phyloP scores from a whole-genome alignment of 768 basidiomycete species.

The Leucogyrophana mollusca region DNA sequence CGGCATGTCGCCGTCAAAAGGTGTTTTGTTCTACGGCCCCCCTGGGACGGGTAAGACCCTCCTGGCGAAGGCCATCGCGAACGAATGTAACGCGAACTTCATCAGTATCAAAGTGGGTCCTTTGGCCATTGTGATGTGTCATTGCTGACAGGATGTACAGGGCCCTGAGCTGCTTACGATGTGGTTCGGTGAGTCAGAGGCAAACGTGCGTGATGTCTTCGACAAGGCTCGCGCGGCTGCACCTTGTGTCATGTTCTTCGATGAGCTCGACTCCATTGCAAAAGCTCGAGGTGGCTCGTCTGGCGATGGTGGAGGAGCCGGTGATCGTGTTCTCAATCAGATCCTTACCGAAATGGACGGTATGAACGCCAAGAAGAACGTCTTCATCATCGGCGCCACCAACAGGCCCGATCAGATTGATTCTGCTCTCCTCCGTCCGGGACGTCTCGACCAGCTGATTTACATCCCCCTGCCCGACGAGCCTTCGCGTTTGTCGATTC shows the following conservation, averaged over 20 bases:
- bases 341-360: conserved; percentile 99
- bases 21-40: conserved; percentile 99
- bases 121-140: neutral
- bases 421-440: conserved; percentile 89
- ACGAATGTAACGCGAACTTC: conserved; percentile 99
- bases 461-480: conserved; percentile 99
- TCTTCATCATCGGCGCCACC: conserved; percentile 97
- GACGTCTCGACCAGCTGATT: conserved; percentile 98
- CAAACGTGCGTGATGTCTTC: conserved; percentile 98
- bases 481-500: conserved; percentile 84
- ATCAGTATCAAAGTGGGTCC: conserved; percentile 88
- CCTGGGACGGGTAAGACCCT: conserved; percentile 99
- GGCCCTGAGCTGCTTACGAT: conserved; percentile 98
- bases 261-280: conserved; percentile 98
- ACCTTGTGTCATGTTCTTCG: conserved; percentile 99
- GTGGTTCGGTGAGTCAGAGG: conserved; percentile 99
- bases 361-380: conserved; percentile 98
- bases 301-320: conserved; percentile 94
- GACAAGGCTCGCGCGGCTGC: conserved; percentile 99
- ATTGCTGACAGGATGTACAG: conserved; percentile 30
- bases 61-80: conserved; percentile 97
- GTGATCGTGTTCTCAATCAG: conserved; percentile 97
- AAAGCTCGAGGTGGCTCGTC: conserved; percentile 86
- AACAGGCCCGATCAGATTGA: conserved; percentile 98
- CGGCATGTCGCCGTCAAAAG: conserved; percentile 99